Conservation (phyloP, 2,329 filamentous ascomycete genomes). For the Penicillium sp. region DNA sequence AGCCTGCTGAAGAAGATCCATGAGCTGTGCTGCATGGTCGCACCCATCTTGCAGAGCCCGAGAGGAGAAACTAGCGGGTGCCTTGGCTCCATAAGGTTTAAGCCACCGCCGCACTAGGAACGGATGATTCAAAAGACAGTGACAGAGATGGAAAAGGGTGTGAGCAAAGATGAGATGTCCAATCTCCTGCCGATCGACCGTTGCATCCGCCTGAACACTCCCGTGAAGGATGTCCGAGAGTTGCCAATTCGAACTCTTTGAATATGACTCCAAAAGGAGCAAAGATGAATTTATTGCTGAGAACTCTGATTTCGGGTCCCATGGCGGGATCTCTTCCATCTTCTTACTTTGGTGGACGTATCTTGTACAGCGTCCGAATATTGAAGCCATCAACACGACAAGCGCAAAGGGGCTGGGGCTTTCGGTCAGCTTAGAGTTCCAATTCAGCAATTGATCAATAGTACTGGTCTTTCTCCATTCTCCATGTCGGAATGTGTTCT, state of each 20-base stretch:
- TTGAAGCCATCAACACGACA: slow-evolving; percentile 35
- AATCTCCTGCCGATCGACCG: slow-evolving; percentile 21
- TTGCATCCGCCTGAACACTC: slow-evolving; percentile 1
- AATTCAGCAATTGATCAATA: slow-evolving; percentile 22
- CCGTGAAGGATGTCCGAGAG: slow-evolving; percentile 18
- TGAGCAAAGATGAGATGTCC: slow-evolving; percentile 35
- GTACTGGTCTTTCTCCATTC: slow-evolving; percentile 22
- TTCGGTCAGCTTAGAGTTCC: slow-evolving; percentile 20
- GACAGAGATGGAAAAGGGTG: slow-evolving; percentile 36
- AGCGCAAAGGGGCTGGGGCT: slow-evolving; percentile 29
- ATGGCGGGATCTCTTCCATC: slow-evolving; percentile 31
- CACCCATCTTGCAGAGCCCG: slow-evolving; percentile 27
- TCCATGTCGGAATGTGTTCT: slow-evolving; percentile 20
- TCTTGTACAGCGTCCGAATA: slow-evolving; percentile 34
- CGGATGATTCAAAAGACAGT: slow-evolving; percentile 41
- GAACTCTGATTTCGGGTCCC: slow-evolving; percentile 40
- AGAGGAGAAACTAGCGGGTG: slow-evolving; percentile 32
- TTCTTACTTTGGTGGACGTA: slow-evolving; percentile 28
- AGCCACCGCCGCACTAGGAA: slow-evolving; percentile 34
- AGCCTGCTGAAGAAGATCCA: slow-evolving; percentile 27
- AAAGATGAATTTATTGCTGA: slow-evolving; percentile 34
- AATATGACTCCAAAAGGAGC: slow-evolving; percentile 35
- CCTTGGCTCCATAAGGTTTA: slow-evolving; percentile 24
- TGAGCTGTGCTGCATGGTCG: slow-evolving; percentile 32
- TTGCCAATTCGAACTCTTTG: slow-evolving; percentile 15